phyloP scores from a whole-genome alignment of 2,329 filamentous ascomycete species.

The Dactylonectria macrodidyma region DNA sequence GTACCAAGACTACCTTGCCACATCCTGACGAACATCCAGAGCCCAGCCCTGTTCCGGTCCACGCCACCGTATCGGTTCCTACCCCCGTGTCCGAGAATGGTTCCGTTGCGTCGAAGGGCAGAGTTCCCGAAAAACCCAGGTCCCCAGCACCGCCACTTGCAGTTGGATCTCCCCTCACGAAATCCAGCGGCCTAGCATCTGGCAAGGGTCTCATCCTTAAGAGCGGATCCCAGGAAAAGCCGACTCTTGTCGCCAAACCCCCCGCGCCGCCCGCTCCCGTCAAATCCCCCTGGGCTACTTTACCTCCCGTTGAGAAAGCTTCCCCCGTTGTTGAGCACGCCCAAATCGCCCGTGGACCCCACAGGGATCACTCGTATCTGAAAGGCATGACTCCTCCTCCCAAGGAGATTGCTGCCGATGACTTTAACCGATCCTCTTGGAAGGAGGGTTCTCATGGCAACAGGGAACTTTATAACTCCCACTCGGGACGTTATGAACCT shows the following conservation, averaged over 20 bases:
- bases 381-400: constrained; percentile 68
- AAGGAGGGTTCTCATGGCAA: constrained; percentile 77
- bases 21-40: constrained; percentile 67
- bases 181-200: constrained; percentile 63
- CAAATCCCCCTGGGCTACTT: constrained; percentile 92
- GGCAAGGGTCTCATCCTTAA: constrained; percentile 77
- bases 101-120: constrained; percentile 41
- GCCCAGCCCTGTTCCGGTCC: constrained; percentile 3
- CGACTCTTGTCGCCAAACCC: constrained; percentile 81
- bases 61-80: constrained; percentile 37
- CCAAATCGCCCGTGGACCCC: constrained; percentile 61
- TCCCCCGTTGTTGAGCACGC: constrained; percentile 76
- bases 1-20: constrained; percentile 84
- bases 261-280: constrained; percentile 76
- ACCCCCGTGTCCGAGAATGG: constrained; percentile 48
- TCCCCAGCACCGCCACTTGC: constrained; percentile 58
- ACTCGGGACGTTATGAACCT: constrained; percentile 93
- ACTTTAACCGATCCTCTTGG: constrained; percentile 89
- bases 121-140: constrained; percentile 59
- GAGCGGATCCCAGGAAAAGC: constrained; percentile 76
- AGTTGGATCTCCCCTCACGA: constrained; percentile 59
- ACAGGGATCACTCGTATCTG: constrained; percentile 69
- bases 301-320: constrained; percentile 88
- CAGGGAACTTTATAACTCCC: constrained; percentile 93
- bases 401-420: constrained; percentile 93